Evolutionary conservation across 768 basidiomycete species (phyloP).

Genomic region (Pulveroboletus sp.): DNA sequence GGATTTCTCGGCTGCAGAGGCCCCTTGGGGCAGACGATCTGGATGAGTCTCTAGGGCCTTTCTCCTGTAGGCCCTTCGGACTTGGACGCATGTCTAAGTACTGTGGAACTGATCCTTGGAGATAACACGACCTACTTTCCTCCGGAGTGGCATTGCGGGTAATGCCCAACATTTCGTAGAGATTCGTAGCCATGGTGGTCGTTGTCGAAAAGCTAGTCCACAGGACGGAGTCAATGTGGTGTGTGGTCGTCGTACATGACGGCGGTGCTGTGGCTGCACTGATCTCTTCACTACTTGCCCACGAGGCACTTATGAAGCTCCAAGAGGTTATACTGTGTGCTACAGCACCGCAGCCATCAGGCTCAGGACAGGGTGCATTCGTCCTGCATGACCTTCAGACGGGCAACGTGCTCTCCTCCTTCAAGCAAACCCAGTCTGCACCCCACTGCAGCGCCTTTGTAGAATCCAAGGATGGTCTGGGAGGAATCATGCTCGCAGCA

Average conservation of each 20-base stretch:
- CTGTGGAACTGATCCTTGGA: not conserved
- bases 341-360: constrained; percentile 43
- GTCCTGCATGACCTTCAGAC: constrained; percentile 81
- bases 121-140: constrained; percentile 49
- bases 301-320: constrained; percentile 24
- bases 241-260: not conserved
- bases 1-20: constrained; percentile 57
- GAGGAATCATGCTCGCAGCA: constrained; percentile 80
- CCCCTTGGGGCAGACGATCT: constrained; percentile 58
- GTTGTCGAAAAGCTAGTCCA: not conserved
- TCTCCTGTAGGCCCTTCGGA: constrained; percentile 77
- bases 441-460: constrained; percentile 67
- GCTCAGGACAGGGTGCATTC: constrained; percentile 60
- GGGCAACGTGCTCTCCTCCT: constrained; percentile 72
- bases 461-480: constrained; percentile 65
- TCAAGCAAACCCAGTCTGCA: constrained; percentile 78
- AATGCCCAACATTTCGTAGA: constrained; percentile 66
- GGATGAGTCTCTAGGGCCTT: constrained; percentile 74
- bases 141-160: constrained; percentile 54
- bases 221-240: not conserved
- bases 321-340: constrained; percentile 71
- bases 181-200: constrained; percentile 48
- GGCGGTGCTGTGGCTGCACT: constrained; percentile 17
- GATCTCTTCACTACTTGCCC: constrained; percentile 6
- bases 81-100: constrained; percentile 34